Evolutionary conservation across 257 asterid species (phyloP), one percentile per base, ranked within the genome.

Genomic region (Anisodus acutangulus): DNA sequence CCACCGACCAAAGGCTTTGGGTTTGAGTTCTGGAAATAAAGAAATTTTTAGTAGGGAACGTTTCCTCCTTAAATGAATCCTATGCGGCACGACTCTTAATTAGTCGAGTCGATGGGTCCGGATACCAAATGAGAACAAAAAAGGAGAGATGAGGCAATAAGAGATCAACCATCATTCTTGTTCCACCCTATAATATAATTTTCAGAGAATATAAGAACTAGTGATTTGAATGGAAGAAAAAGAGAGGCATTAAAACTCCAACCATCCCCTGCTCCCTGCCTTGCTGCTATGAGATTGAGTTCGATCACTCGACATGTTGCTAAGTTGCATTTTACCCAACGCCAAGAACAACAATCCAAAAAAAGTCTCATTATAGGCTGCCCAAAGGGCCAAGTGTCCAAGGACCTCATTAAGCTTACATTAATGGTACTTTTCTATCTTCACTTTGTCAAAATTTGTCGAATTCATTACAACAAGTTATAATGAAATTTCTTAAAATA

Each of bases 161-260:
- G n/a, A 31, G 19, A 66, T 12, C 9, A 66, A 70, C 79, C 79
- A 43, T 70, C 79, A n/a, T 17, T 70, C 9, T 43, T 43, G 9
- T 6, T 43, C 37, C 16, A 43, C 0, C 79, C 57, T n/a, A 4
- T 17, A 68, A 68, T 37, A 70, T 0, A 2, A 41, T 41, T 41
- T 17, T 7, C 13, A 41, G 16, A 3, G 4, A 70, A 43, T 43
- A 2, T 1, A 70, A 70, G 79, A 70, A 17, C 0, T 0, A 71
- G 58, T 3, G 79, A 71, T 6, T 72, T 72, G 80, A 71, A 71
- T 71, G 80, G 58, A 45, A 54, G 59, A 54, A 54, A 54, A 0
- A 55, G 60, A 55, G 60, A 3, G n/a, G 60, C n/a, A 55, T 55
- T 55, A 55, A 55, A 55, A 55, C 17, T 55, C 60, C 60, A 55